Conservation (phyloP, 164 flowering plant species). For the Litsea cubeba region DNA sequence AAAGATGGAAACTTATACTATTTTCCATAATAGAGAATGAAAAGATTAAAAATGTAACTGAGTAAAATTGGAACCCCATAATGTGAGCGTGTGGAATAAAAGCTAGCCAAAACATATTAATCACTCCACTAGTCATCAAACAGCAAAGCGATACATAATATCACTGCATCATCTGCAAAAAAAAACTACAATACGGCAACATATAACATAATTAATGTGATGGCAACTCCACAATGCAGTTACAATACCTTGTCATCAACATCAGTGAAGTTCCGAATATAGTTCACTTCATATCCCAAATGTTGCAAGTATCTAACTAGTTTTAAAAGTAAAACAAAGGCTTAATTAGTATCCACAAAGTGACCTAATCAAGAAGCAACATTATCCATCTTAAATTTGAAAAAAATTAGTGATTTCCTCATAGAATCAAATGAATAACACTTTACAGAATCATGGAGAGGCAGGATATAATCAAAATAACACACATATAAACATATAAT, state of each 20-base stretch:
- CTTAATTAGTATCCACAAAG: background rate
- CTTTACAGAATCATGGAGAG: background rate
- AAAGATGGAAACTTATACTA: too few relatives aligned
- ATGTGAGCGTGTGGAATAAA: background rate
- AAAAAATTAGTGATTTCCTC: too few relatives aligned
- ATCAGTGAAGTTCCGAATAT: slow-evolving; percentile 91
- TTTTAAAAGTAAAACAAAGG: background rate
- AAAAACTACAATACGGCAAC: background rate
- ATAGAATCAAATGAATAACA: background rate
- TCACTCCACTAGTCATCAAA: too few relatives aligned
- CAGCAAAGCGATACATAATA: background rate
- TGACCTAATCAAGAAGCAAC: background rate
- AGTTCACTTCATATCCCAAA: slow-evolving; percentile 78
- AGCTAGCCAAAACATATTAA: background rate
- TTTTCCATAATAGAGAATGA: too few relatives aligned
- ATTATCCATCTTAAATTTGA: background rate
- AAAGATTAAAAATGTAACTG: too few relatives aligned
- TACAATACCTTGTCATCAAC: slow-evolving; percentile 86
- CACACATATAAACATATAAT: background rate
- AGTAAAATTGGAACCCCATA: background rate
- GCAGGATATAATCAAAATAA: background rate
- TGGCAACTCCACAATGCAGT: background rate
- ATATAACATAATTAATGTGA: background rate
- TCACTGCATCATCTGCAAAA: background rate
- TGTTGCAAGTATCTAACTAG: slow-evolving; percentile 54